These are phyloP conservation scores for Saccharomycopsis capsularis DNA, from an alignment of 805 yeast species.

Conservation along the genomic window DNA sequence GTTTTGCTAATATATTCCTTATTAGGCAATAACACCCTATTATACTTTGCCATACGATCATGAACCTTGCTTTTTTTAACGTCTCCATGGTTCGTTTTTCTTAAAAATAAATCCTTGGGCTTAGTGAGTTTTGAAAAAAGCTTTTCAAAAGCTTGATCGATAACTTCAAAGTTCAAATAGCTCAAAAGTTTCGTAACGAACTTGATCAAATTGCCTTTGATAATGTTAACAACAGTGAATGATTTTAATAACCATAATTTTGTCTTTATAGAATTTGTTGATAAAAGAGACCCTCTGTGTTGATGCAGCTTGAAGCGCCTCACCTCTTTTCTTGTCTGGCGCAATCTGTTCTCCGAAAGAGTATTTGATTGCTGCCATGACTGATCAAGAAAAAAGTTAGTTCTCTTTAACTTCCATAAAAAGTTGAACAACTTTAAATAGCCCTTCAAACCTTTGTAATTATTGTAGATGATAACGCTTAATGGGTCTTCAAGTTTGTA, in stretches of 20 bases:
- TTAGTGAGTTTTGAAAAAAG: constrained; percentile 24
- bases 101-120: constrained; percentile 22
- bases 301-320: too few species aligned
- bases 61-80: constrained; percentile 25
- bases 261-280: constrained; percentile 28
- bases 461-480: constrained; percentile 26
- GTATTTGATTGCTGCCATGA: constrained; percentile 35
- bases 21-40: constrained; percentile 29
- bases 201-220: constrained; percentile 35
- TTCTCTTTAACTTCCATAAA: constrained; percentile 69
- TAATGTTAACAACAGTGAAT: constrained; percentile 30
- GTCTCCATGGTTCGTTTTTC: constrained; percentile 8
- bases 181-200: constrained; percentile 36
- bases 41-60: constrained; percentile 22
- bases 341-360: constrained; percentile 24
- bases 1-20: constrained; percentile 22
- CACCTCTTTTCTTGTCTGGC: constrained; percentile 22
- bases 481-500: constrained; percentile 42
- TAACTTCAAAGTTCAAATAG: constrained; percentile 40
- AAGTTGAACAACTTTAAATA: constrained; percentile 81
- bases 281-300: constrained; percentile 6
- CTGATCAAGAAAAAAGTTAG: constrained; percentile 42
- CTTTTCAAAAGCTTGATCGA: constrained; percentile 33
- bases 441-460: constrained; percentile 38
- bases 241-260: constrained; percentile 27